These are phyloP conservation scores for Cladosporium sp. DNA, from an alignment of 2,329 filamentous ascomycete species.

Conservation along the genomic window DNA sequence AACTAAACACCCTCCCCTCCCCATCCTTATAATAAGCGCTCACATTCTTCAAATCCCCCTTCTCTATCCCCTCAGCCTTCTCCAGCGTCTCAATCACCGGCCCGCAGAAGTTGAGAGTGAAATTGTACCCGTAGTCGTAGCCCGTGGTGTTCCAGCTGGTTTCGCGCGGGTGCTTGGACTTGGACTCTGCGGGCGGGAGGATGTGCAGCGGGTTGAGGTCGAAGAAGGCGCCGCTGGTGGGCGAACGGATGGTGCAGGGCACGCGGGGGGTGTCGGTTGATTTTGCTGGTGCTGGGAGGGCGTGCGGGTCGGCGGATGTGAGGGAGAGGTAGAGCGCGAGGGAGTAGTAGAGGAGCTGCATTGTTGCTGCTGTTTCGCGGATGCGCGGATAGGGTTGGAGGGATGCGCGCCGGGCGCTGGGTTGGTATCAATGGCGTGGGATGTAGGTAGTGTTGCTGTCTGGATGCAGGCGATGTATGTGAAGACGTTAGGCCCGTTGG, in stretches of 20 bases:
- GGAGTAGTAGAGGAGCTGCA: slow-evolving; percentile 34
- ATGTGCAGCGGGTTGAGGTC: slow-evolving; percentile 61
- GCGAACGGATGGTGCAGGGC: slow-evolving; percentile 63
- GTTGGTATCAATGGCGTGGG: not conserved
- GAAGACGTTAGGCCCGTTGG: not conserved
- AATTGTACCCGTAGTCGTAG: slow-evolving; percentile 77
- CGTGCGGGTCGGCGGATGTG: slow-evolving; percentile 38
- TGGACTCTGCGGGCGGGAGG: slow-evolving; percentile 48
- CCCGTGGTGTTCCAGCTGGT: slow-evolving; percentile 66
- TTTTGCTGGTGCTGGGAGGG: slow-evolving; percentile 36
- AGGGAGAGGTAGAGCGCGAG: slow-evolving; percentile 36
- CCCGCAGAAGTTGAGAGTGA: slow-evolving; percentile 79
- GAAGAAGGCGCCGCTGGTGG: slow-evolving; percentile 62
- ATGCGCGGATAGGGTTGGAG: not conserved
- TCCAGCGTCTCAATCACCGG: slow-evolving; percentile 64
- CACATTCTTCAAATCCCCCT: slow-evolving; percentile 67
- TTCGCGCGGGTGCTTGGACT: slow-evolving; percentile 55
- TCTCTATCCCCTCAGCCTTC: slow-evolving; percentile 58
- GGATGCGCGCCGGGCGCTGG: slow-evolving; percentile 9
- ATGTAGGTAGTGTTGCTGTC: not conserved
- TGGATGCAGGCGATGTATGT: not conserved
- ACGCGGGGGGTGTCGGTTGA: slow-evolving; percentile 44
- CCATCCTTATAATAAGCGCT: slow-evolving; percentile 71
- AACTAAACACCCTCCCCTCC: slow-evolving; percentile 67
- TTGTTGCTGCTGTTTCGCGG: not conserved